Evolutionary conservation across 305 asterid genomes (phyloP).

Genomic region (Petunia hybrid): DNA sequence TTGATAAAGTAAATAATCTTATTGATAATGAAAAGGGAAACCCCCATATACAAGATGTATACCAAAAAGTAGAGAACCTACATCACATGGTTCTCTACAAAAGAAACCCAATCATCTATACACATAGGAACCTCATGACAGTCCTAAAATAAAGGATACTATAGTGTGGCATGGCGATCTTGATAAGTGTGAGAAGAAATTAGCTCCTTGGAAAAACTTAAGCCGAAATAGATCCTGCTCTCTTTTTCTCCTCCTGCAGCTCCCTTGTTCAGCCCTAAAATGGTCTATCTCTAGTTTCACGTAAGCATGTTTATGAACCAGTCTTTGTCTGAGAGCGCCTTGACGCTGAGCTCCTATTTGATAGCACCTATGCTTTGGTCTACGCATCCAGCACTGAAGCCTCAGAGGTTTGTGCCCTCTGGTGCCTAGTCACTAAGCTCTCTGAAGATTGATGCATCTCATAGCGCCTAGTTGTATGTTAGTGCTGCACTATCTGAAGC

Average conservation of each 20-base stretch:
- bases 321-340: constrained; percentile 12
- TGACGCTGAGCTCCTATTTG: constrained; percentile 6
- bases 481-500: neutral
- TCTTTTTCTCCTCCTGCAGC: neutral
- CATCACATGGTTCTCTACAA: too few species aligned
- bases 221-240: neutral
- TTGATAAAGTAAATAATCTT: too few species aligned
- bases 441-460: neutral
- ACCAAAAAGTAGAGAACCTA: too few species aligned
- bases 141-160: too few species aligned
- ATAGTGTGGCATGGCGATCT: too few species aligned
- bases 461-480: neutral
- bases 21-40: too few species aligned
- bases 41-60: too few species aligned
- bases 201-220: neutral
- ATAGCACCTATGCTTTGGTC: neutral
- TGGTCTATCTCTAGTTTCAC: neutral
- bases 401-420: neutral
- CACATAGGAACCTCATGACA: too few species aligned
- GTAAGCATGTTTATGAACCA: neutral
- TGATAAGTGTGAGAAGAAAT: neutral
- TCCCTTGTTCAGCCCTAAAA: neutral
- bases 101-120: too few species aligned
- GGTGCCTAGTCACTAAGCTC: neutral
- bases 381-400: neutral